phyloP scores from a whole-genome alignment of 1,139 yeast species.

The Candida sp. region DNA sequence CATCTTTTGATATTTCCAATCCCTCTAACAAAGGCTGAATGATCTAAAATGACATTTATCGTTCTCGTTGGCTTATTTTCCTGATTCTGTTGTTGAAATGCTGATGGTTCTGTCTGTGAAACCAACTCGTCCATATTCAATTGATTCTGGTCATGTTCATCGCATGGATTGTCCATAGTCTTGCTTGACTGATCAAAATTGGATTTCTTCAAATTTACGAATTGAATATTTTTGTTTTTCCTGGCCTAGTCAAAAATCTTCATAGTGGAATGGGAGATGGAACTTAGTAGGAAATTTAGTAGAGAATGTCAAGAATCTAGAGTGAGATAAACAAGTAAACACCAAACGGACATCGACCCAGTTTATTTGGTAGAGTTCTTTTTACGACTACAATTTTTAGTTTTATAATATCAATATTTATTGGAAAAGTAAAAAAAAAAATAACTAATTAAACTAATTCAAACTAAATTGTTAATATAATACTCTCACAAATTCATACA shows the following conservation, averaged over 20 bases:
- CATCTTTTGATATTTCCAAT: conserved; percentile 58
- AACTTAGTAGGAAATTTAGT: no score
- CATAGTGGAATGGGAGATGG: no score
- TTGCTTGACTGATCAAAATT: background rate
- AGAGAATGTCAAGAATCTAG: no score
- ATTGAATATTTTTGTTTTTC: no score
- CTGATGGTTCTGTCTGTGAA: background rate
- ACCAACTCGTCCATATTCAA: conserved; percentile 1
- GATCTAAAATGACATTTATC: conserved; percentile 50
- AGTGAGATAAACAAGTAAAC: background rate
- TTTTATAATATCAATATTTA: no score
- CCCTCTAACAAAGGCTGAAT: conserved; percentile 57
- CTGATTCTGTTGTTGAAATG: background rate
- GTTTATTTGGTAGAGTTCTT: no score
- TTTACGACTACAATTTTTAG: no score
- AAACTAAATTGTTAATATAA: conserved; percentile 1
- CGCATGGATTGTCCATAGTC: conserved; percentile 2
- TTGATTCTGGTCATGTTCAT: background rate
- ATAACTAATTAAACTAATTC: background rate
- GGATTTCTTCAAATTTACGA: background rate
- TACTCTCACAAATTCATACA: background rate
- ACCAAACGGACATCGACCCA: no score
- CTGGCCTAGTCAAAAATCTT: background rate
- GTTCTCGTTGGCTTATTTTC: background rate
- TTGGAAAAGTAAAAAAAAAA: no score